Evolutionary conservation across 371 early-diverging fungal genomes (phyloP), one percentile per base, ranked within the genome.

Genomic region (Conidiobolus coronatus): DNA sequence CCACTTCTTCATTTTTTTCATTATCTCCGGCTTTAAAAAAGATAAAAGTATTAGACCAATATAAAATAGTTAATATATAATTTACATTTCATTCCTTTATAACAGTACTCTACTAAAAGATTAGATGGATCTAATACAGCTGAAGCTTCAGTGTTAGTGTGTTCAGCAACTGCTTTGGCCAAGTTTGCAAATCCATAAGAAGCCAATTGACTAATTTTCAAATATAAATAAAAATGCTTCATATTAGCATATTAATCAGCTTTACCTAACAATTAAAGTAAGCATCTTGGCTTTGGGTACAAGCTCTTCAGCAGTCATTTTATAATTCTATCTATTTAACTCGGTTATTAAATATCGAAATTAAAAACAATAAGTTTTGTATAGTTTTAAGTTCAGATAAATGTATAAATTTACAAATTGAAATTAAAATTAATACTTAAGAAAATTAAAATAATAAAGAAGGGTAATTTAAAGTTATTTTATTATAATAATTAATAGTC

Each of bases 161-260:
- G 66, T 52, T 71, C 68, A 40, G 68, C 70, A 8, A 76, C 71
- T 43, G 62, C 60, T 52, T 65, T 65, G 6, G 77, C 77, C 8
- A 73, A 61, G 37, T 71, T 58, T 6, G 68, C 64, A 48, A 67
- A 72, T 20, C 77, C 77, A 55, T 71, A 73, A 3, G 69, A 70
- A 39, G 71, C 60, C 24, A 76, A 62, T 60, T 76, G 77, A 42
- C 77, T 76, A 48, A 34, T 21, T 6, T 15, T 24, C 8, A 35
- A 11, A 29, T 42, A 44, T n/a, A 14, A n/a, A 23, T 17, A 34
- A 24, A 18, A n/a, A 17, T 35, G n/a, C 7, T 44, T 44, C 11
- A 8, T 14, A 19, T 4, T 33, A 6, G 38, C 3, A 13, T 38
- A 6, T 18, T 14, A 7, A 12, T 42, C 19, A 23, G 7, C 6